A percentile compares a stretch with the other conserved stretches of the same genome.
Conservation (phyloP, 2,329 filamentous ascomycete species). For the Orbilia javanica region DNA sequence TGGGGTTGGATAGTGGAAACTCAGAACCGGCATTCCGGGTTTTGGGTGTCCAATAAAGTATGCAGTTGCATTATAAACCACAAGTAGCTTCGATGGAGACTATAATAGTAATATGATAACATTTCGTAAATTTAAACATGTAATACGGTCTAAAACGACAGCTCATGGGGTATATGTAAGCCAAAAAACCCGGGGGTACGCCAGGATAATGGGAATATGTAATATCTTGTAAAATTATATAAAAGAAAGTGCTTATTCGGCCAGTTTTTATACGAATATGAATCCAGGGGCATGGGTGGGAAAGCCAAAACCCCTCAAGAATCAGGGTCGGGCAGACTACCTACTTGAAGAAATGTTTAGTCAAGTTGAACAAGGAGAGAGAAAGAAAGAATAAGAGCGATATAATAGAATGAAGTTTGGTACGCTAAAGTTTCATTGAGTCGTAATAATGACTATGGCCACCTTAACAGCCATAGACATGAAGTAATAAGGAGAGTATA, state of each 20-base stretch:
- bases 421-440: constrained; percentile 25
- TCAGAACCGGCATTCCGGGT: not conserved
- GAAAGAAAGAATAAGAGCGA: not conserved
- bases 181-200: not conserved
- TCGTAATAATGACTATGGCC: constrained; percentile 30
- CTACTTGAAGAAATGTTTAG: not conserved
- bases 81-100: not conserved
- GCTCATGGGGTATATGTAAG: not conserved
- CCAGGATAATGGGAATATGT: not conserved
- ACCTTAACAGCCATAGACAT: not conserved
- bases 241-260: not conserved
- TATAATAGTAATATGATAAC: not conserved
- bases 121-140: no score
- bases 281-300: not conserved
- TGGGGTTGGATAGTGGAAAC: not conserved
- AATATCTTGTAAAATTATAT: not conserved
- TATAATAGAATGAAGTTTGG: constrained; percentile 9
- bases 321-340: not conserved
- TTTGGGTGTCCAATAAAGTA: not conserved
- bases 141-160: not conserved
- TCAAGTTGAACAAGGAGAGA: not conserved
- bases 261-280: not conserved
- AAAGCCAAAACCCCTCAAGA: not conserved
- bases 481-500: constrained; percentile 13
- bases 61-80: not conserved